Percentiles rank a stretch among this genome's conserved stretches.
phyloP scores from a whole-genome alignment of 2,329 filamentous ascomycete species.

The Alternaria sp. region DNA sequence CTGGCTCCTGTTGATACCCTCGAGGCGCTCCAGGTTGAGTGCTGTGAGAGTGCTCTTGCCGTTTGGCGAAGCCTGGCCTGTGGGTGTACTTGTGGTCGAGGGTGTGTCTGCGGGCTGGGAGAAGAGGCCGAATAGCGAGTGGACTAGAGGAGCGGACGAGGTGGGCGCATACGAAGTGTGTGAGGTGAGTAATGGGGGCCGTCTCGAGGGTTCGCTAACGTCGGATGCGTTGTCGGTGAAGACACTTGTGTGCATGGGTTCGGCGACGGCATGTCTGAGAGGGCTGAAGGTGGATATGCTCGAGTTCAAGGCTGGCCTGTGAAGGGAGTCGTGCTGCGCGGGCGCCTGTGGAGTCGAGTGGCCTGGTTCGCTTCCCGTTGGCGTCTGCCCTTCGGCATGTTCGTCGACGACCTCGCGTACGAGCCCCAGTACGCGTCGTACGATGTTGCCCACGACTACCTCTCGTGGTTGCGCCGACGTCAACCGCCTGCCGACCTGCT shows the following conservation, averaged over 20 bases:
- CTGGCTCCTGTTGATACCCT: conserved; percentile 50
- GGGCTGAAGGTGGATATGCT: conserved; percentile 59
- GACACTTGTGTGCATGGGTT: conserved; percentile 43
- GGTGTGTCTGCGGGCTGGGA: conserved; percentile 68
- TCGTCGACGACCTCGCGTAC: conserved; percentile 92
- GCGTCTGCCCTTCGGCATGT: conserved; percentile 71
- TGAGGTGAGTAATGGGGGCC: conserved; percentile 69
- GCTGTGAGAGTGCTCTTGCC: conserved; percentile 50
- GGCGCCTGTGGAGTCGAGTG: conserved; percentile 56
- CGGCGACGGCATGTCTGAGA: conserved; percentile 53
- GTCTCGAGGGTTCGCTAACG: conserved; percentile 49
- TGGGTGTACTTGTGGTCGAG: conserved; percentile 60
- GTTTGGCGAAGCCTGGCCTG: conserved; percentile 60
- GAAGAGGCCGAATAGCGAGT: conserved; percentile 88
- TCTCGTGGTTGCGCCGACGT: conserved; percentile 87
- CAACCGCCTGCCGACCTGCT: conserved; percentile 78
- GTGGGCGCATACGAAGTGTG: conserved; percentile 69
- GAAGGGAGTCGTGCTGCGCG: conserved; percentile 46
- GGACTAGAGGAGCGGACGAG: conserved; percentile 61
- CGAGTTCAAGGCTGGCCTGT: conserved; percentile 50
- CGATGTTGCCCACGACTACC: conserved; percentile 92
- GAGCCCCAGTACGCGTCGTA: conserved; percentile 85
- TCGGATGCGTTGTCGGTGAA: conserved; percentile 45
- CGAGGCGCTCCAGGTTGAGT: conserved; percentile 49
- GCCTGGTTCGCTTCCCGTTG: conserved; percentile 64